Evolutionary conservation across 768 basidiomycete species (phyloP).

Genomic region (Boletus sp.): DNA sequence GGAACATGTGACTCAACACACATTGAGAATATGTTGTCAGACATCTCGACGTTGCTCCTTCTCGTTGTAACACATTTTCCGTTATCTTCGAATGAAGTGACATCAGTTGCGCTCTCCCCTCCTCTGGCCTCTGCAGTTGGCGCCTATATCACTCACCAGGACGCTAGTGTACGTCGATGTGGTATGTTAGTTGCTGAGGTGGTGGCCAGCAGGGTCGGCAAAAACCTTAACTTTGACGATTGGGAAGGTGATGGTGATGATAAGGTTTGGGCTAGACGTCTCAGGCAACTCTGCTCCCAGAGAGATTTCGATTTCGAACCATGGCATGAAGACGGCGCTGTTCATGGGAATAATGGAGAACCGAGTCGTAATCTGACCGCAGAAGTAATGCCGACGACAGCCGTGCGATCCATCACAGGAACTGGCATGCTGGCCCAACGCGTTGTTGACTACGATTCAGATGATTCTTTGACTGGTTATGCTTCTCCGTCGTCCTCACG

Average conservation of each 20-base stretch:
- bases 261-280: slow-evolving; percentile 57
- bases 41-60: slow-evolving; percentile 70
- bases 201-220: slow-evolving; percentile 58
- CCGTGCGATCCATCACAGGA: neutral
- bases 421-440: slow-evolving; percentile 9
- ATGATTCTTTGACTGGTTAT: slow-evolving; percentile 81
- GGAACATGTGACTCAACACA: neutral
- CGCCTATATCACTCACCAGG: slow-evolving; percentile 75
- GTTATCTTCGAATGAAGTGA: slow-evolving; percentile 43
- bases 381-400: slow-evolving; percentile 3
- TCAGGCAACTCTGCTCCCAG: slow-evolving; percentile 52
- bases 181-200: slow-evolving; percentile 94
- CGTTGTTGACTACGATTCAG: slow-evolving; percentile 61
- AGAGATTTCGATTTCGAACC: slow-evolving; percentile 53
- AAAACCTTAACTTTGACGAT: slow-evolving; percentile 71
- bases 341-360: slow-evolving; percentile 6
- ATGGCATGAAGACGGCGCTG: slow-evolving; percentile 11
- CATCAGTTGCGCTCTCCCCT: slow-evolving; percentile 50
- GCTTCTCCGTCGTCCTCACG: slow-evolving; percentile 63
- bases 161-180: slow-evolving; percentile 72
- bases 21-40: slow-evolving; percentile 38
- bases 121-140: slow-evolving; percentile 68
- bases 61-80: slow-evolving; percentile 62
- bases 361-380: slow-evolving; percentile 14
- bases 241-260: slow-evolving; percentile 80